Base-by-base conservation (phyloP, 148 eudicot genomes). In the Amaranthus hypochondriacus region DNA sequence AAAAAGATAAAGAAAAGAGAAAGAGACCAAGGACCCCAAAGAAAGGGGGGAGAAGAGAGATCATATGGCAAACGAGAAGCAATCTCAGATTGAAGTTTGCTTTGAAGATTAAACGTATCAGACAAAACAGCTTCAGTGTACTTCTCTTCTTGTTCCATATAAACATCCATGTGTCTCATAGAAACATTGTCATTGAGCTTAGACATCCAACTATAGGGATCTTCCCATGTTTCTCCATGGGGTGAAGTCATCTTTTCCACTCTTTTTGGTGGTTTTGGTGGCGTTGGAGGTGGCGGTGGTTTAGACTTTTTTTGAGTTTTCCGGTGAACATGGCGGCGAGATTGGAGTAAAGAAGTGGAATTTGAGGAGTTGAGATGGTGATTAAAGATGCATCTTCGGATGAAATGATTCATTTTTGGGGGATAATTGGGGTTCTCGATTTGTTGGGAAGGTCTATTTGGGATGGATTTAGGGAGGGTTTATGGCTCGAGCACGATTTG, bases 131-230 rank as follows among this genome's bases (percentile, higher is more conserved):
- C 97, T 56, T 94, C 98, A 4, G 88, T 89, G 82, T 94, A 93
- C 82, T 93, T 93, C 85, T 93, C 96, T 77, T 93, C 98, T 72
- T 90, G 96, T 69, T 93, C 96, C 94, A 91, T 89, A 77, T 84
- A 89, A 6, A 93, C 85, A 66, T 90, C 96, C 98, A 93, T 93
- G 81, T 93, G 96, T 6, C 98, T 83, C 98, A 93, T 93, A 2
- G 97, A 89, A 2, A 93, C 98, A 65, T 84, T 90, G 75, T 93
- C 98, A 69, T 79, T 85, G n/a, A 91, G 80, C 81, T 85, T 87
- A 6, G 98, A 93, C 98, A 93, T 91, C 98, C 98, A 93, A 56
- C 77, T 81, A 86, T 90, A 93, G n/a, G 85, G 73, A 68, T 93
- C 98, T 14, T 88, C 91, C 96, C 96, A 90, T 39, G 88, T 81